Percentiles rank a stretch among this genome's conserved stretches.
These are phyloP conservation scores for Neurospora sp. DNA, from an alignment of 495 filamentous ascomycete genomes.

Conservation along the genomic window DNA sequence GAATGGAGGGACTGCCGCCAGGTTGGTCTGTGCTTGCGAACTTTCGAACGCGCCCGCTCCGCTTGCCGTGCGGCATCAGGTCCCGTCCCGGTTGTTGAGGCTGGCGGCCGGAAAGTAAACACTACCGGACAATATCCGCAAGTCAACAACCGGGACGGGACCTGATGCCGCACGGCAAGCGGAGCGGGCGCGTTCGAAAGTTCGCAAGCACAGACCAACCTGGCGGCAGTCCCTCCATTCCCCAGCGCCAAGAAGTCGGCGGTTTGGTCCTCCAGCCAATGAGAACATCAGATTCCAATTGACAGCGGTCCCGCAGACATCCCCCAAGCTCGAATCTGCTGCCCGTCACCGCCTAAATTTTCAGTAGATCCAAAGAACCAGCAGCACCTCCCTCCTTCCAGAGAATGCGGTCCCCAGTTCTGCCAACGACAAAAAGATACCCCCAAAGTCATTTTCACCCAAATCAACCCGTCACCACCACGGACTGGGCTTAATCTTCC, in stretches of 20 bases:
- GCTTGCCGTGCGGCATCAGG: too few species aligned
- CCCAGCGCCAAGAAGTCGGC: background rate
- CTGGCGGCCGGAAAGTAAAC: background rate
- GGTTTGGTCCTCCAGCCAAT: background rate
- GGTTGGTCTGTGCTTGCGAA: too few species aligned
- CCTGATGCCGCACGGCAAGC: background rate
- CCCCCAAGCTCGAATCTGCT: conserved; percentile 11
- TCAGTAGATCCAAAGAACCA: conserved; percentile 6
- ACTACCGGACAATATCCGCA: background rate
- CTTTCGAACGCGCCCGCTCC: too few species aligned
- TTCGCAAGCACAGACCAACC: conserved; percentile 8
- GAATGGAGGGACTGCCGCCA: too few species aligned
- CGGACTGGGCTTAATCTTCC: background rate
- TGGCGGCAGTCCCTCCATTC: background rate
- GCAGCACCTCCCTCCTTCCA: background rate
- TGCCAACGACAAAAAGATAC: background rate
- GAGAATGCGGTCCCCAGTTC: background rate
- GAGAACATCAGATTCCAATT: conserved; percentile 2
- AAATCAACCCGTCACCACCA: background rate
- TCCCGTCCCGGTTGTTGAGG: conserved; percentile 36
- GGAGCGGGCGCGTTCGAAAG: conserved; percentile 1
- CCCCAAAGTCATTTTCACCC: background rate
- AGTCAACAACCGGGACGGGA: background rate
- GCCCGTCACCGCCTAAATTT: conserved; percentile 24
- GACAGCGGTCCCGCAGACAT: conserved; percentile 3